Percentiles rank a stretch among this genome's conserved stretches.
phyloP scores from a whole-genome alignment of 2,329 filamentous ascomycete species.

The Cucurbitaria berberidis region DNA sequence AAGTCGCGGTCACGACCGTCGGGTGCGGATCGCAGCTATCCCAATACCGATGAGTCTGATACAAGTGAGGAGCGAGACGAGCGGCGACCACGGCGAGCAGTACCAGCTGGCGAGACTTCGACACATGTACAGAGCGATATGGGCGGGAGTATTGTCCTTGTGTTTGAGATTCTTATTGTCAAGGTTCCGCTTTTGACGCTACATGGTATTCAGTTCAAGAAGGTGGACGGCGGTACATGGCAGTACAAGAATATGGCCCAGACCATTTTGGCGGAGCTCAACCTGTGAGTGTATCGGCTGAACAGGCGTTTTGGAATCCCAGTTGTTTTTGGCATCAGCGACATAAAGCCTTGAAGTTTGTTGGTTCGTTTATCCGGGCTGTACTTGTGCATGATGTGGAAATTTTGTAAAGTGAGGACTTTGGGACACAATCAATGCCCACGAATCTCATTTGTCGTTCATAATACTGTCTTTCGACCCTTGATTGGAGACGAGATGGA shows the following conservation, averaged over 20 bases:
- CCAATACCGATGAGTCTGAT: slow-evolving; percentile 85
- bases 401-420: slow-evolving; percentile 5
- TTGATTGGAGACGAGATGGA: slow-evolving; percentile 4
- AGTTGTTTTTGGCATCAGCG: slow-evolving; percentile 1
- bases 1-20: slow-evolving; percentile 53
- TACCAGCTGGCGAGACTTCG: slow-evolving; percentile 80
- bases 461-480: slow-evolving; percentile 1
- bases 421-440: slow-evolving; percentile 12
- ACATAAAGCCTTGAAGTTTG: slow-evolving; percentile 7
- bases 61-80: slow-evolving; percentile 67
- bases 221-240: slow-evolving; percentile 93
- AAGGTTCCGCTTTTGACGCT: slow-evolving; percentile 92
- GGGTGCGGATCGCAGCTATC: slow-evolving; percentile 73
- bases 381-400: slow-evolving; percentile 8
- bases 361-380: slow-evolving; percentile 7
- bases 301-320: slow-evolving; percentile 1
- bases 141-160: slow-evolving; percentile 80
- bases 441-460: slow-evolving; percentile 43
- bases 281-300: slow-evolving; percentile 8
- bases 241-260: slow-evolving; percentile 99
- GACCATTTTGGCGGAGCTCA: slow-evolving; percentile 84
- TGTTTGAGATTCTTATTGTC: slow-evolving; percentile 96
- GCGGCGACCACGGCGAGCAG: slow-evolving; percentile 41
- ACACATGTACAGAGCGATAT: slow-evolving; percentile 92
- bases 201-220: slow-evolving; percentile 98